Base-by-base conservation (phyloP, 2,329 filamentous ascomycete species). In the Ascosphaera pollenicola region DNA sequence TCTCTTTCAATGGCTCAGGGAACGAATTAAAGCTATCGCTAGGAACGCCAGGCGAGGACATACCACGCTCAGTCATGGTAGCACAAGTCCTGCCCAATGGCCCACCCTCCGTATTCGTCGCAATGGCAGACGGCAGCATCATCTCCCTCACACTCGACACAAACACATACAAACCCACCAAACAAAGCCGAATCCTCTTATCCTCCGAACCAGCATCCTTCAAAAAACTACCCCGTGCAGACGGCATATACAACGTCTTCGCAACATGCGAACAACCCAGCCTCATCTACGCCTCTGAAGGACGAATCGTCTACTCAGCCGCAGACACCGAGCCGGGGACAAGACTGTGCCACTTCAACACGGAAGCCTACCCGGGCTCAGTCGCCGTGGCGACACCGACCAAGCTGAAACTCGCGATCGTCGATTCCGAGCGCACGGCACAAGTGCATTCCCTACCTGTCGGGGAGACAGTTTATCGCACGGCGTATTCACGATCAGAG, bases 231-330 rank as follows among this genome's bases (percentile, higher is more conserved):
- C 81, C 84, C 0, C 70, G 76, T 38, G 64, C 64, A 1, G 63
- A 75, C 39, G 65, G 69, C 0, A 61, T 82, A 0, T 79, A 69
- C 52, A 91, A 80, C 48, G 75, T 98, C 0, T 92, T 98, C 53
- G 83, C 84, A 0, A 92, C 83, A 0, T 93, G 84, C 41, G 89
- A 98, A 50, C 83, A 94, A 51, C 81, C 89, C 0, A 94, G 82
- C 45, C 60, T 98, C 40, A 93, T 98, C 37, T 94, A 98, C 52
- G 80, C 79, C 7, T 75, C 76, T 0, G 84, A 94, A 52, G 82
- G 80, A 1, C 71, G 85, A 17, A 78, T 94, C 32, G 74, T 93
- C 1, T 98, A 91, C 59, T 93, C 85, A 3, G 85, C 89, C 2
- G 82, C 94, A 1, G 93, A 87, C 10, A 83, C 85, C 2, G 81